Evolutionary conservation across 208 protist genomes (phyloP).

Genomic region (Entamoeba histolytica): DNA sequence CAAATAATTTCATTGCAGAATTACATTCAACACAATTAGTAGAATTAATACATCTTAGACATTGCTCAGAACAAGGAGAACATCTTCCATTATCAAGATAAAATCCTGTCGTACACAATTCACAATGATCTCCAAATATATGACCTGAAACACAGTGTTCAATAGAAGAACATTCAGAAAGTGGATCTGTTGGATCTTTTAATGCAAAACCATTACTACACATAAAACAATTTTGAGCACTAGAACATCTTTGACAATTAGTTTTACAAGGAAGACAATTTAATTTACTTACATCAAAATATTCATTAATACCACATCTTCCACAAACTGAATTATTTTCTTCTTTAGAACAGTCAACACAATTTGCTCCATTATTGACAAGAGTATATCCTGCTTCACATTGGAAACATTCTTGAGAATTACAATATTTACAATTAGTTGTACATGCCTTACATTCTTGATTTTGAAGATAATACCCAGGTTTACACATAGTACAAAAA

Average conservation of each 20-base stretch:
- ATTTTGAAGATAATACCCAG: not conserved
- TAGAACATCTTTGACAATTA: not conserved
- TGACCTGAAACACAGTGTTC: not conserved
- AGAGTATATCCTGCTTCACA: not conserved
- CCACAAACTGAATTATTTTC: not conserved
- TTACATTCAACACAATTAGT: not conserved
- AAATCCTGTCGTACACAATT: not conserved
- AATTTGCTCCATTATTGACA: not conserved
- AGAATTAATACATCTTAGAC: not conserved
- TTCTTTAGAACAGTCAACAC: not conserved
- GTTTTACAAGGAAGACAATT: not conserved
- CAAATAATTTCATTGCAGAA: not conserved
- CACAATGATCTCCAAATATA: not conserved
- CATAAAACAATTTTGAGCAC: not conserved
- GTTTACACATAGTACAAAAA: not conserved
- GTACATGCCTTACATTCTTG: not conserved
- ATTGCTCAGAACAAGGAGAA: not conserved
- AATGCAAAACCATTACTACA: not conserved
- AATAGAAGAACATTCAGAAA: not conserved
- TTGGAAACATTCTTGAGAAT: not conserved
- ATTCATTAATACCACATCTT: not conserved
- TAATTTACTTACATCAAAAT: not conserved
- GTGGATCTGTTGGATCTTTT: not conserved
- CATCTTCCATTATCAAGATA: not conserved
- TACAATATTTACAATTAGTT: not conserved